A percentile compares a stretch with the other conserved stretches of the same genome.
These are phyloP conservation scores for Trichoderma orchidacearum DNA, from an alignment of 495 filamentous ascomycete genomes.

Conservation along the genomic window DNA sequence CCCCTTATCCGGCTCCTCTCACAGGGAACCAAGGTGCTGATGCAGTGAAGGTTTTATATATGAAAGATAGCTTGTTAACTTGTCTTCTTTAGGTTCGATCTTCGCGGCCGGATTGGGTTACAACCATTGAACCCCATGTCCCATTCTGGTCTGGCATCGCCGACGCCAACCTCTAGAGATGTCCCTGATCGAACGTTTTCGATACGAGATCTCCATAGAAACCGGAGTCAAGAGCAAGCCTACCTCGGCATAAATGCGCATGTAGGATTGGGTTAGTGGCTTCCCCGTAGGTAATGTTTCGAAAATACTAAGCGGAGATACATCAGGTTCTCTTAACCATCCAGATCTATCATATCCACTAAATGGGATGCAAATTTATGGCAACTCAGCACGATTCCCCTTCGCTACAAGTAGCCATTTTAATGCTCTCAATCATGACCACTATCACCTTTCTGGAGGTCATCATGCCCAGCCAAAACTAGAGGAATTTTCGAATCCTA, in stretches of 20 bases:
- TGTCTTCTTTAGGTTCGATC: not conserved
- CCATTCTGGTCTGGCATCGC: slow-evolving; percentile 13
- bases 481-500: not conserved
- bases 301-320: not conserved
- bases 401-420: not conserved
- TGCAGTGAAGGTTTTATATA: not conserved
- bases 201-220: slow-evolving; percentile 12
- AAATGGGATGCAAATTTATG: not conserved
- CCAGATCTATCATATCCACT: not conserved
- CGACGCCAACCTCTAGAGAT: slow-evolving; percentile 6
- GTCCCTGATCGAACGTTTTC: slow-evolving; percentile 5
- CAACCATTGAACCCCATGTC: not conserved
- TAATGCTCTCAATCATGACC: not conserved
- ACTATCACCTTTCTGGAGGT: not conserved
- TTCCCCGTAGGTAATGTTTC: too few species aligned
- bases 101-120: not conserved
- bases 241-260: not conserved
- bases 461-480: not conserved
- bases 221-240: not conserved
- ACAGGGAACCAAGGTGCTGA: not conserved
- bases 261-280: not conserved
- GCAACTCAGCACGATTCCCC: not conserved
- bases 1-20: not conserved
- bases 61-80: not conserved
- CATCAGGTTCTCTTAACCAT: not conserved